Percentiles rank a stretch among this genome's conserved stretches.
Evolutionary conservation across 78 protist species (phyloP).

Genomic region (Bigelowiella natans): DNA sequence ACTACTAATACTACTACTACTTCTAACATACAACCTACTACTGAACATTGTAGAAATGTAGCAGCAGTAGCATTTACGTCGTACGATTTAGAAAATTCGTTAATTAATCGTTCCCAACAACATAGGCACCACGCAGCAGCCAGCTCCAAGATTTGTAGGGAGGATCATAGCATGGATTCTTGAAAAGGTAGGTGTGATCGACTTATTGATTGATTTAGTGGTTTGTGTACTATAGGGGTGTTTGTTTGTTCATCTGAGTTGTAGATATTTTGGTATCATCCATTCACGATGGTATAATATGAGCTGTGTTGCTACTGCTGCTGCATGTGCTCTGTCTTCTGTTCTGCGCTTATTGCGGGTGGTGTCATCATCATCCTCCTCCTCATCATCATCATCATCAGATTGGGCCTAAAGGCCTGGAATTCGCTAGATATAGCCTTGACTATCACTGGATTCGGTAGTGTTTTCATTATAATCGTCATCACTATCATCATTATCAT

Average conservation of each 20-base stretch:
- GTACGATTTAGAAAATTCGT: too few relatives aligned
- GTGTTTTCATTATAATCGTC: too few relatives aligned
- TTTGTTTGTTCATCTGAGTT: neutral
- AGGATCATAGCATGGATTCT: neutral
- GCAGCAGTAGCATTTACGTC: too few relatives aligned
- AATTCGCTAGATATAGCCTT: constrained; percentile 4
- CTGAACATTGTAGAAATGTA: too few relatives aligned
- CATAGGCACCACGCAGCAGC: neutral
- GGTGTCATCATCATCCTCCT: too few relatives aligned
- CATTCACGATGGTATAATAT: neutral
- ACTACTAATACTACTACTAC: too few relatives aligned
- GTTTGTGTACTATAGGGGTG: neutral
- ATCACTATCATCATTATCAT: too few relatives aligned
- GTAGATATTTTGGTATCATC: neutral
- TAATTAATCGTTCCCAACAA: too few relatives aligned
- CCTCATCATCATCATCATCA: too few relatives aligned
- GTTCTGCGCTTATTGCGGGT: too few relatives aligned
- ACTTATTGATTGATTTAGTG: neutral
- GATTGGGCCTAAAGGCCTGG: constrained; percentile 5
- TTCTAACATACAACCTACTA: too few relatives aligned
- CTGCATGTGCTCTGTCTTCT: neutral
- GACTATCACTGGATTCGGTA: constrained; percentile 18
- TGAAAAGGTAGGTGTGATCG: neutral
- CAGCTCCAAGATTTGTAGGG: neutral
- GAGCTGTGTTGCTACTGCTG: neutral